Conservation (phyloP, 768 basidiomycete genomes). For the Mycena metata region DNA sequence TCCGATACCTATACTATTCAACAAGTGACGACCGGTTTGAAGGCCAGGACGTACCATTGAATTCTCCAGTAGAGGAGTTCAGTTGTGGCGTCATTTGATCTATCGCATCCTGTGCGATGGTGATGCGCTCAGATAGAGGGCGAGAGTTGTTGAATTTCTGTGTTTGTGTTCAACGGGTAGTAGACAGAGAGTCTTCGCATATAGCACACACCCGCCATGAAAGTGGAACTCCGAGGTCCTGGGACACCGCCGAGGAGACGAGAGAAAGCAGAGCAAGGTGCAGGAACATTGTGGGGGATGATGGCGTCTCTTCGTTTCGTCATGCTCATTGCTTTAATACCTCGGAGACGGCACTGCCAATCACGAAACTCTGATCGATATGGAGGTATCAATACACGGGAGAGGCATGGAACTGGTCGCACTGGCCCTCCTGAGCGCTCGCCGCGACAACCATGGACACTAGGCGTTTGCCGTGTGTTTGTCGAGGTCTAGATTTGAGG, state of each 20-base stretch:
- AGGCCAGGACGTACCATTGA: constrained; percentile 51
- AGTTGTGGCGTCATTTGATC: constrained; percentile 56
- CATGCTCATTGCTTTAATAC: too few relatives aligned
- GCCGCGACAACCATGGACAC: too few relatives aligned
- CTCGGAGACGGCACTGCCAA: too few relatives aligned
- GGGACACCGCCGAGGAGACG: constrained; percentile 42
- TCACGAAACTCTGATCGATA: too few relatives aligned
- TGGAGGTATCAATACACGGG: too few relatives aligned
- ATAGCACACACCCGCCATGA: constrained; percentile 57
- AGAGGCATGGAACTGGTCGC: too few relatives aligned
- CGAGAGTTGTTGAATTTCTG: constrained; percentile 60
- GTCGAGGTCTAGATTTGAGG: too few relatives aligned
- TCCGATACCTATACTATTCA: too few relatives aligned
- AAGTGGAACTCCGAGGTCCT: constrained; percentile 56
- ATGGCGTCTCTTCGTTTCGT: too few relatives aligned
- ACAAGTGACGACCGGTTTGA: not conserved
- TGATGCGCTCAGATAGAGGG: constrained; percentile 54
- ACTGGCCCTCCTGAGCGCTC: too few relatives aligned
- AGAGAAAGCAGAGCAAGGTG: constrained; percentile 13
- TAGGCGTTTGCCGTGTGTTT: too few relatives aligned
- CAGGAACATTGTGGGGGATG: constrained; percentile 30
- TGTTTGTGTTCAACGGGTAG: not conserved
- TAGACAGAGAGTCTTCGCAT: too few relatives aligned
- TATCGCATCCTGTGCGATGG: constrained; percentile 58
- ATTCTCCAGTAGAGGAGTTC: constrained; percentile 54